Base-by-base conservation (phyloP, 2,329 filamentous ascomycete genomes). In the Penicillium brasilianum region DNA sequence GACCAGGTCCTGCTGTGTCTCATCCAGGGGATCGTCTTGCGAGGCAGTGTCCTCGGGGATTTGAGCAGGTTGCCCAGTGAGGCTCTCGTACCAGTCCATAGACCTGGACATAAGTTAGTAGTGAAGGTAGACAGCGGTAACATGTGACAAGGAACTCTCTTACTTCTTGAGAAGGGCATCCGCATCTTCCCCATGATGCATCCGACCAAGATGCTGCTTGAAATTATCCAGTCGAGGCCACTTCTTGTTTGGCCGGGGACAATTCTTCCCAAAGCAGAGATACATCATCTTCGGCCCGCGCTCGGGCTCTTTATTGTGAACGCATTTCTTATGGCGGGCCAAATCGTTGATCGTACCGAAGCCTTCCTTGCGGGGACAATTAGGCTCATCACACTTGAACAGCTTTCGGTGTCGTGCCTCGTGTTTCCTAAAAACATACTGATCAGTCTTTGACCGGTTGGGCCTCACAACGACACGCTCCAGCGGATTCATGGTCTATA, bases 161-260 rank as follows among this genome's bases (percentile, higher is more conserved):
- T 77, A 86, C 85, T 70, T 76, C 66, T 74, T 75, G 53, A 87
- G 77, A 7, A 87, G 72, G 1, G 77, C 71, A 0, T 80, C 71
- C 0, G 76, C 66, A 59, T 83, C 73, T 43, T 82, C 76, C 4
- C 82, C 72, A 1, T 71, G 63, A 73, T 97, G 93, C 69, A 91
- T 87, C 11, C 89, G 85, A 53, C 79, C 81, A 49, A 96, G 82
- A 72, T 97, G 93, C 37, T 89, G 87, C 62, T 88, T 88, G 74
- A 97, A 97, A 71, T 97, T 97, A 75, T 97, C 93, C 54, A 88
- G 81, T 22, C 93, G 86, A 0, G 90, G 89, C 91, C 91, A 97
- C 37, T 83, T 78, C 73, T 96, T 96, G 1, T 80, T 80, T 63
- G 82, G 88, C 25, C 80, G 84, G 25, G 78, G 81, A 69, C 90